Base-by-base conservation (phyloP, 768 basidiomycete genomes). In the Mycena vitilis region DNA sequence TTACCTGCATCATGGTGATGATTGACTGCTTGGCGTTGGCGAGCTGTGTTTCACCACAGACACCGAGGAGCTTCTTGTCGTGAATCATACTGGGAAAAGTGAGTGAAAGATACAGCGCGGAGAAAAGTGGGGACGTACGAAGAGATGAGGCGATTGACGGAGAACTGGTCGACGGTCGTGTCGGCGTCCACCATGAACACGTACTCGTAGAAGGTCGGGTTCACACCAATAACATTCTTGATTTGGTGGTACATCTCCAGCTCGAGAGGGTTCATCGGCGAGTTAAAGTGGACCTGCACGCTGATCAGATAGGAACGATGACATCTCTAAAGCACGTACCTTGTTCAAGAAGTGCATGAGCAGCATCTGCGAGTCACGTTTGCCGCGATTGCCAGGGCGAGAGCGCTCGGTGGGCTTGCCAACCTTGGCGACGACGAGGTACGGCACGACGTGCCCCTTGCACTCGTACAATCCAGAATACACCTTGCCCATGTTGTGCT, bases 191-290 rank as follows among this genome's bases (percentile, higher is more conserved):
- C 89, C 77, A 90, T 95, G 82, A 97, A 93, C 68, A 96, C 72
- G 74, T 96, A 98, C 80, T 99, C 98, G 80, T 99, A 99, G 82
- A 99, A 98, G 0, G 95, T 91, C 3, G 97, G 98, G 80, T 99
- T 98, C 75, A 99, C 95, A 79, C 98, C 98, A 74, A 99, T 98
- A 61, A 99, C 96, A 75, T 99, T 99, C 87, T 98, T 95, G 86
- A 99, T 96, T 80, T 99, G 98, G 78, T 99, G 98, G 77, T 96
- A 99, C 83, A 99, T 97, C 83, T 99, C 98, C 60, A 99, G 81
- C 81, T 99, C 98, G 69, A 97, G 81, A 0, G 98, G 98, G 75
- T 93, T 95, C 98, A 99, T 99, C 0, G 96, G 91, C 23, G 95
- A 80, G 78, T 96, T 95, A 80, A 97, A 99, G 80, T 99, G 98